A percentile compares a stretch with the other conserved stretches of the same genome.
Evolutionary conservation across 176 grass and related monocot species (phyloP).

Genomic region (Juncus effusus): DNA sequence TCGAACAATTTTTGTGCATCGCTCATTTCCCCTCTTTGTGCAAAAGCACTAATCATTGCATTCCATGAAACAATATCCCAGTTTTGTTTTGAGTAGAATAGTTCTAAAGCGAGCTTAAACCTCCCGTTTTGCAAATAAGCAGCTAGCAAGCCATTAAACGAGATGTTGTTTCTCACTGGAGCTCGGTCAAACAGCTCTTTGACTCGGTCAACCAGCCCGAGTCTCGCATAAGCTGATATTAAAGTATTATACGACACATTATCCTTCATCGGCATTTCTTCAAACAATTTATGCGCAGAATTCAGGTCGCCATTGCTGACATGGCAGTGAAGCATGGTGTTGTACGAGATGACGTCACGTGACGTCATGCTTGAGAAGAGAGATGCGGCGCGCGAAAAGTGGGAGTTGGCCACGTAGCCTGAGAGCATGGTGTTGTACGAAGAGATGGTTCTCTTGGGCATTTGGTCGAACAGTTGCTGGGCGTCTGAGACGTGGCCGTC

Average conservation of each 20-base stretch:
- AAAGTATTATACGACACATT: slow-evolving; percentile 67
- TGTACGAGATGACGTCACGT: slow-evolving; percentile 72
- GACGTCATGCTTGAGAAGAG: slow-evolving; percentile 57
- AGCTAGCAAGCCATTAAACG: slow-evolving; percentile 81
- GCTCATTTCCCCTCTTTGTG: slow-evolving; percentile 43
- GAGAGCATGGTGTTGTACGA: slow-evolving; percentile 90
- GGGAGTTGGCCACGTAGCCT: slow-evolving; percentile 65
- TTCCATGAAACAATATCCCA: slow-evolving; percentile 95
- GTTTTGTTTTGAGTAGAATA: slow-evolving; percentile 61
- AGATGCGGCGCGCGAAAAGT: slow-evolving; percentile 38
- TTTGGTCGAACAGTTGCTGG: slow-evolving; percentile 57
- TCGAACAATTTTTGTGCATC: slow-evolving; percentile 59
- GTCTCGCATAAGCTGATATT: slow-evolving; percentile 74
- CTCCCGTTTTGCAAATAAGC: slow-evolving; percentile 68
- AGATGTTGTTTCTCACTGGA: slow-evolving; percentile 58
- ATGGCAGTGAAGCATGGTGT: slow-evolving; percentile 63
- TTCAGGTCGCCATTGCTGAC: slow-evolving; percentile 44
- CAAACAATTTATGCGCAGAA: slow-evolving; percentile 59
- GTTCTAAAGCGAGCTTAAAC: slow-evolving; percentile 41
- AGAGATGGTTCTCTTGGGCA: slow-evolving; percentile 59
- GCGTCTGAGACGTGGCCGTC: slow-evolving; percentile 43
- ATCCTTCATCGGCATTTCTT: slow-evolving; percentile 66
- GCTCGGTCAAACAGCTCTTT: slow-evolving; percentile 68
- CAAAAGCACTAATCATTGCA: slow-evolving; percentile 65
- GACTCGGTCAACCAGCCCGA: slow-evolving; percentile 53